Evolutionary conservation across 140 eudicot species (phyloP), one percentile per base, ranked within the genome.

Genomic region (Ambrosia hybrid): DNA sequence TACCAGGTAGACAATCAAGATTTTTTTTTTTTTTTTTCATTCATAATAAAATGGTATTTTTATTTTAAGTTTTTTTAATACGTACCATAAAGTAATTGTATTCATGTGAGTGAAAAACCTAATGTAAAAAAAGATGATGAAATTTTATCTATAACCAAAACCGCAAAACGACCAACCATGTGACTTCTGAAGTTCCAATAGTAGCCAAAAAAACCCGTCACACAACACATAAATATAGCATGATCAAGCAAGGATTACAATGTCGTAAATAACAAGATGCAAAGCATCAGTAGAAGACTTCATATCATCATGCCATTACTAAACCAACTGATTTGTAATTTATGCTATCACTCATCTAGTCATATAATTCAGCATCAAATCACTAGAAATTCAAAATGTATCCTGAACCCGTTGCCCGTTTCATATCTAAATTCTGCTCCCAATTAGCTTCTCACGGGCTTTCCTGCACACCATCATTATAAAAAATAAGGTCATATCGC

Each of bases 191-290:
- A 6, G 48, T 14, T 63, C 26, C 26, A n/a, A 38, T 37, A 63
- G 30, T n/a, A 37, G 0, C 11, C n/a, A 48, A 3, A 21, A 48
- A 5, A 14, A 37, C 11, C 68, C 26, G 39, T 63, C 68, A 38
- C 51, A 63, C 49, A 64, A 60, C 67, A 60, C 69, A 62, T 10
- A 39, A 14, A 8, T 8, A 64, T 39, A 62, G 26, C 67, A 62
- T 37, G 45, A 60, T 60, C 66, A 33, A 60, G 17, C 37, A 49
- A 36, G 7, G 69, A 64, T 41, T 64, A 38, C 52, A 37, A 14
- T 64, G 34, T 38, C n/a, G 39, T 63, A 1, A 36, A 39, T 39
- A 39, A 64, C 69, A 14, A 37, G 48, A 62, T 13, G 26, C 45
- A 21, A 62, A 13, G 68, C 39, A 62, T 37, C 6, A 5, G n/a